A percentile compares a stretch with the other conserved stretches of the same genome.
phyloP scores from a whole-genome alignment of 345 rosid genomes.

The Heritiera fomes region DNA sequence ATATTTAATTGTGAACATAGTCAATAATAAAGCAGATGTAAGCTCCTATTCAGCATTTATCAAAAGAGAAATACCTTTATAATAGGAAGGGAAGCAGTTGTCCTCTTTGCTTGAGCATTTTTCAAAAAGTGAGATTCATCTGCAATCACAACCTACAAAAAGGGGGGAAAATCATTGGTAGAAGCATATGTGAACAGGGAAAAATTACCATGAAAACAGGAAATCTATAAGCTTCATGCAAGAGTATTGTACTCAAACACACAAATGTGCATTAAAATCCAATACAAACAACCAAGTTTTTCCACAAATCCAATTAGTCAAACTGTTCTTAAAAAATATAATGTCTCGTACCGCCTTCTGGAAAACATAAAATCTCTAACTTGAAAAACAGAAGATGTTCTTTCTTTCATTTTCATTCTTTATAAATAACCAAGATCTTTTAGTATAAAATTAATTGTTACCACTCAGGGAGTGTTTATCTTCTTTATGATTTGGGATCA shows the following conservation, averaged over 20 bases:
- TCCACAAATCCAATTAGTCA: background rate
- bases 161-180: slow-evolving; percentile 17
- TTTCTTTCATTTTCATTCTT: slow-evolving; percentile 3
- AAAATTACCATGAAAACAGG: slow-evolving; percentile 1
- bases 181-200: slow-evolving; percentile 14
- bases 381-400: background rate
- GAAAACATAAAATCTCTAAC: background rate
- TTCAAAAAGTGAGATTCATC: slow-evolving; percentile 96
- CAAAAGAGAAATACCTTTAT: slow-evolving; percentile 61
- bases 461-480: background rate
- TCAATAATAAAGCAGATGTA: slow-evolving; percentile 16
- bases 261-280: background rate
- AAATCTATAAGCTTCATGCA: slow-evolving; percentile 7
- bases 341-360: background rate
- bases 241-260: background rate
- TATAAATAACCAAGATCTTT: background rate
- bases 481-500: background rate
- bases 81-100: slow-evolving; percentile 74
- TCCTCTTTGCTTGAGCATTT: slow-evolving; percentile 97
- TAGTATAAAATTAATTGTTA: no score
- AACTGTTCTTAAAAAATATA: background rate
- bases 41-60: slow-evolving; percentile 17
- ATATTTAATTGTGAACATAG: background rate
- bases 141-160: slow-evolving; percentile 85
- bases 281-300: background rate